Base-by-base conservation (phyloP, 495 filamentous ascomycete genomes). In the Chaetomium fimeti region DNA sequence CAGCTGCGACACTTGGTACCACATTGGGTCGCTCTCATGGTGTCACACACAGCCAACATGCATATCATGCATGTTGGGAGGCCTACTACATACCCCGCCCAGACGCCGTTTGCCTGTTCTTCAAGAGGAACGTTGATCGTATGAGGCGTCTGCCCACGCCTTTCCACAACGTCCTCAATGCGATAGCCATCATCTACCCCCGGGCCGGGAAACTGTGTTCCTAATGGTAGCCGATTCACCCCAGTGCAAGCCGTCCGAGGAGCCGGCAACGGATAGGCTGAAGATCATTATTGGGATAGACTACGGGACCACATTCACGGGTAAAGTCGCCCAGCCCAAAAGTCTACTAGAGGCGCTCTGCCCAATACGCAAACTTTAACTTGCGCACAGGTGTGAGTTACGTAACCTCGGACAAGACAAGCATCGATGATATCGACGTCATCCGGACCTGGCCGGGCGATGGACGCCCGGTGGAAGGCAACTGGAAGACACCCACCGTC, bases 221-320 rank as follows among this genome's bases (percentile, higher is more conserved):
- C 4, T 28, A 16, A 53, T 53, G 27, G 49, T 53, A 29, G 22
- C 27, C 45, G 18, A 29, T 29, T 2, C 49, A 2, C 24, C 49
- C 27, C 6, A 15, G 1, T 27, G 5, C 27, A 27, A 12, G 25
- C 22, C 25, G 49, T 15, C n/a, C n/a, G n/a, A n/a, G n/a, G n/a
- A n/a, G n/a, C n/a, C 18, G 15, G 49, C 22, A 12, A 3, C 22
- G 8, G 49, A 27, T 12, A 52, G 49, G 9, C 25, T 52, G 25
- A 52, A 52, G 24, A 52, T 52, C 25, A 52, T 52, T 22, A 20
- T 52, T 13, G 49, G 49, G 2, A 22, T 52, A 2, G 49, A 52
- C 49, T 52, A 52, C 9, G 49, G 49, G 22, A 52, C 49, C 49
- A 52, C 49, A 18, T 52, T 52, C 25, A 52, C 49, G 4, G 49